Conservation (phyloP, 2,329 filamentous ascomycete species). For the Pestalotiopsis sp. region DNA sequence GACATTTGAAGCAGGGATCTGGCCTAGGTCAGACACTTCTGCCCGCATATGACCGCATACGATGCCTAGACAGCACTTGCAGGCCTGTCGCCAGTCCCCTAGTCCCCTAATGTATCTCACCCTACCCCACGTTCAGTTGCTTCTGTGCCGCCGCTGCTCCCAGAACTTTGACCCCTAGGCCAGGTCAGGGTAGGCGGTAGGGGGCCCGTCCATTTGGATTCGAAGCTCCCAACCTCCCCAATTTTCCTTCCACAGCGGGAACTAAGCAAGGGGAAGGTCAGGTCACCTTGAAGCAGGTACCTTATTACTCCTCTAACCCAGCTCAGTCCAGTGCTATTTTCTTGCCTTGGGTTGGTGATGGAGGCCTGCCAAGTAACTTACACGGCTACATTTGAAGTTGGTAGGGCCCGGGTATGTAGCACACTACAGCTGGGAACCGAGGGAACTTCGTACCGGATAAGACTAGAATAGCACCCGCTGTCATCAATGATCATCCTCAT, state of each 20-base stretch:
- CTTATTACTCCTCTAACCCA: too few relatives aligned
- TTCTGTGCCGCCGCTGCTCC: not conserved
- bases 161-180: not conserved
- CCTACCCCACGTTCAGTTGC: not conserved
- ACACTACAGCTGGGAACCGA: too few relatives aligned
- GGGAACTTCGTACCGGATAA: too few relatives aligned
- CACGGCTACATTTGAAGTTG: too few relatives aligned
- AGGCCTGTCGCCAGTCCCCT: not conserved
- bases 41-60: not conserved
- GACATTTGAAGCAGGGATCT: not conserved
- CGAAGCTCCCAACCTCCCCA: slow-evolving; percentile 4
- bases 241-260: slow-evolving; percentile 10
- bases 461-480: too few relatives aligned
- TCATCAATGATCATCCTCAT: too few relatives aligned
- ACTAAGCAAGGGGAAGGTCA: slow-evolving; percentile 1
- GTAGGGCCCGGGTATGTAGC: too few relatives aligned
- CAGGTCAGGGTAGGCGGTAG: not conserved
- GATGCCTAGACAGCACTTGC: too few relatives aligned
- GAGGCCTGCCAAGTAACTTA: too few relatives aligned
- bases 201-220: slow-evolving; percentile 1
- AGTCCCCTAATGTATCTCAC: not conserved
- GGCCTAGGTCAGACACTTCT: not conserved
- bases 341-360: too few relatives aligned
- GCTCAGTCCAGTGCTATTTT: too few relatives aligned
- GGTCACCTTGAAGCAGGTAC: not conserved